These are phyloP conservation scores for Fraxinus xanthoxyloides DNA, from an alignment of 305 asterid genomes.

Conservation along the genomic window DNA sequence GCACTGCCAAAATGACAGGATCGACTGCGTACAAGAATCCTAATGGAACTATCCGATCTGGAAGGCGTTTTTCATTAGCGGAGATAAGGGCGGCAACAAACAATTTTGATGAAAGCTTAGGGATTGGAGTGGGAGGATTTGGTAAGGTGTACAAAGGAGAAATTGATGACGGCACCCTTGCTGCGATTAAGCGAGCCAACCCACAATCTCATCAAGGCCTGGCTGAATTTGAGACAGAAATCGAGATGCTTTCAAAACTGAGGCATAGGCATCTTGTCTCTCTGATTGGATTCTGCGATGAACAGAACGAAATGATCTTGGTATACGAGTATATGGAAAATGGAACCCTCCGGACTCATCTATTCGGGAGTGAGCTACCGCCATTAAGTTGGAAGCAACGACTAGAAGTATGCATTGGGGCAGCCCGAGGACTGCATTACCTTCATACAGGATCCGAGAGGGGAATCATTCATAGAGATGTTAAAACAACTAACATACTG, in stretches of 20 bases:
- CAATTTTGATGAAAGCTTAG: conserved; percentile 67
- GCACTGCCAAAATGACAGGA: conserved; percentile 48
- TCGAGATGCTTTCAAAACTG: conserved; percentile 72
- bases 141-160: conserved; percentile 85
- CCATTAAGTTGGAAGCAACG: conserved; percentile 80
- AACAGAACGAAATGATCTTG: conserved; percentile 81
- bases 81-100: conserved; percentile 71
- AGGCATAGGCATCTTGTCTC: conserved; percentile 90
- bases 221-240: conserved; percentile 82
- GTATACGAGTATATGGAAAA: conserved; percentile 91
- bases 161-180: conserved; percentile 53
- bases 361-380: conserved; percentile 69
- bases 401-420: conserved; percentile 71
- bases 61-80: conserved; percentile 63
- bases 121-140: conserved; percentile 89
- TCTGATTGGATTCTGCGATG: conserved; percentile 86
- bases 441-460: conserved; percentile 89
- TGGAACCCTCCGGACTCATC: conserved; percentile 78
- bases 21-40: conserved; percentile 30
- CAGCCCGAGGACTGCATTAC: conserved; percentile 84
- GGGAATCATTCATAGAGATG: conserved; percentile 85
- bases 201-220: conserved; percentile 94
- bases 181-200: conserved; percentile 76
- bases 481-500: conserved; percentile 83
- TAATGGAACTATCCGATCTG: conserved; percentile 46